A percentile compares a stretch with the other conserved stretches of the same genome.
phyloP scores from a whole-genome alignment of 2,329 filamentous ascomycete genomes.

The Penicillium sp. region DNA sequence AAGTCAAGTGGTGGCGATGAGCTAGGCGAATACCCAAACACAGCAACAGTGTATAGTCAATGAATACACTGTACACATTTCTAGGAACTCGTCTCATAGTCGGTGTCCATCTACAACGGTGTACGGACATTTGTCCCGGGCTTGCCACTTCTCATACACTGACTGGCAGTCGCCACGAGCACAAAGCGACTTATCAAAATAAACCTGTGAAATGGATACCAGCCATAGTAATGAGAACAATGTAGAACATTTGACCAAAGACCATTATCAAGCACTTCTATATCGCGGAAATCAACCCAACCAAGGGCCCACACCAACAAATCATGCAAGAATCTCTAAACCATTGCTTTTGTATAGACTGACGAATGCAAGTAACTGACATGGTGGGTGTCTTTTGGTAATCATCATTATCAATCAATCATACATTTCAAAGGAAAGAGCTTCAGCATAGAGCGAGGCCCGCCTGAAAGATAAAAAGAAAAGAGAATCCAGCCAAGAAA shows the following conservation, averaged over 20 bases:
- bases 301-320: conserved; percentile 1
- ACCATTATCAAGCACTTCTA: background rate
- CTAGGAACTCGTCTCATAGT: background rate
- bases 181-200: background rate
- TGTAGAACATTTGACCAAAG: background rate
- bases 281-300: background rate
- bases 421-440: conserved; percentile 47
- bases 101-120: background rate
- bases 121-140: background rate
- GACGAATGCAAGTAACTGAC: conserved; percentile 40
- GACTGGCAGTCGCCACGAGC: background rate
- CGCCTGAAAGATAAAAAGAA: conserved; percentile 39
- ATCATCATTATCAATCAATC: conserved; percentile 48
- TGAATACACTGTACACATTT: background rate
- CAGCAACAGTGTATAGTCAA: background rate
- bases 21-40: background rate
- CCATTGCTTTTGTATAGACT: conserved; percentile 40
- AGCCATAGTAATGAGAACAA: background rate
- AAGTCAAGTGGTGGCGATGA: background rate
- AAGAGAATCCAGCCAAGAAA: conserved; percentile 35
- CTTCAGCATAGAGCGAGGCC: conserved; percentile 37
- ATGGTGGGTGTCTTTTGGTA: conserved; percentile 39
- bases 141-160: background rate
- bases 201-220: background rate
- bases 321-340: conserved; percentile 32